phyloP scores from a whole-genome alignment of 345 rosid genomes.

The Citrus trifoliata region DNA sequence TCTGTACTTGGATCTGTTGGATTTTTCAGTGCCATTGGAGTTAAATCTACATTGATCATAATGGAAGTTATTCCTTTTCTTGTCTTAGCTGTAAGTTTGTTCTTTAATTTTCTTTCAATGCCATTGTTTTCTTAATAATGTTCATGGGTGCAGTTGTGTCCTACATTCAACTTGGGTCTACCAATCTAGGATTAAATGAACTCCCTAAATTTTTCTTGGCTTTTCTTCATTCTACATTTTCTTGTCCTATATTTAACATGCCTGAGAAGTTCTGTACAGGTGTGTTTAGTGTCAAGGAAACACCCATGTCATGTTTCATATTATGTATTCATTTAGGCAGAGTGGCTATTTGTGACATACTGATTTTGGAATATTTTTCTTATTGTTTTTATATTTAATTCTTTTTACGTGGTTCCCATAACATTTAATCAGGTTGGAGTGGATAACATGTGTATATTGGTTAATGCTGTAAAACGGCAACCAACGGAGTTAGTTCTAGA shows the following conservation, averaged over 20 bases:
- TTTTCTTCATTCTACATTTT: neutral
- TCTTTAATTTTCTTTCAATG: slow-evolving; percentile 5
- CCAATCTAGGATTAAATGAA: neutral
- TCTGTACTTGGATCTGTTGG: slow-evolving; percentile 97
- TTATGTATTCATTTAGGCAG: neutral
- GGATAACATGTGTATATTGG: slow-evolving; percentile 98
- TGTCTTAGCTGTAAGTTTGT: slow-evolving; percentile 87
- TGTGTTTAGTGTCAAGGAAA: neutral
- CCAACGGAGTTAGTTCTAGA: slow-evolving; percentile 65
- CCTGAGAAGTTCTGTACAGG: neutral
- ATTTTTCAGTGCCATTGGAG: slow-evolving; percentile 82
- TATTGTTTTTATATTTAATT: neutral
- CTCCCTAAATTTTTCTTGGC: neutral
- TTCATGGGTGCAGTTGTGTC: neutral
- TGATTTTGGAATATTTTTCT: neutral
- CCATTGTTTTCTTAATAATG: neutral
- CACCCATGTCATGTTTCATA: neutral
- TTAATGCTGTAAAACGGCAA: slow-evolving; percentile 94
- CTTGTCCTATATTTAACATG: neutral
- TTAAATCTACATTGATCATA: slow-evolving; percentile 88
- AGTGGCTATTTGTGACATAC: neutral
- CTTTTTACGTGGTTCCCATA: neutral
- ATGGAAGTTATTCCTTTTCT: slow-evolving; percentile 99
- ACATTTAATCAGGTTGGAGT: slow-evolving; percentile 76
- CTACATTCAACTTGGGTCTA: neutral